A percentile compares a stretch with the other conserved stretches of the same genome.
Evolutionary conservation across 2,329 filamentous ascomycete genomes (phyloP).

Genomic region (Trichoderma cornu-damae): DNA sequence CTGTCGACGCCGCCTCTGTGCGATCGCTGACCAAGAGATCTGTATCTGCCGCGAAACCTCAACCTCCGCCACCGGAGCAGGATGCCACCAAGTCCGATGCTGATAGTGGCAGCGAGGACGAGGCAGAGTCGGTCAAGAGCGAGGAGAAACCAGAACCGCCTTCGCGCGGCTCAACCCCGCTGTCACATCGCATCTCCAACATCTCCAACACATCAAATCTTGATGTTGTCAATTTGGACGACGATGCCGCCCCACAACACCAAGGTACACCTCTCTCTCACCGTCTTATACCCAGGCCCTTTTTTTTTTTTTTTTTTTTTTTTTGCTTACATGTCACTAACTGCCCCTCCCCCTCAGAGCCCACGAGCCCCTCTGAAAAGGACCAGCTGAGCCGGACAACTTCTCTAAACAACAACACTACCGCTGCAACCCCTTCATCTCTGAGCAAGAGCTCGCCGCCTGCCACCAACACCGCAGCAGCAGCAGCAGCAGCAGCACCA

Average conservation of each 20-base stretch:
- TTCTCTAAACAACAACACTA: conserved; percentile 67
- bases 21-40: conserved; percentile 57
- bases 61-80: conserved; percentile 19
- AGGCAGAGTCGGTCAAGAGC: conserved; percentile 20
- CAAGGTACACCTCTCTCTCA: conserved; percentile 29
- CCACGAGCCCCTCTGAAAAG: conserved; percentile 32
- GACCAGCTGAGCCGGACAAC: conserved; percentile 50
- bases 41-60: conserved; percentile 32
- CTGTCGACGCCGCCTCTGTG: conserved; percentile 58
- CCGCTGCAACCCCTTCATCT: conserved; percentile 62
- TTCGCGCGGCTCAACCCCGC: conserved; percentile 34
- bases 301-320: not conserved
- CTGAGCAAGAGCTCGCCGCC: conserved; percentile 42
- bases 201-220: conserved; percentile 46
- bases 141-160: conserved; percentile 23
- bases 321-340: conserved; percentile 20
- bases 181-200: conserved; percentile 43
- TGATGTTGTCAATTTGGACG: conserved; percentile 63
- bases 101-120: conserved; percentile 18
- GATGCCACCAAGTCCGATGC: conserved; percentile 21
- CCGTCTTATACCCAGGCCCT: not conserved
- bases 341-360: conserved; percentile 22
- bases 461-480: conserved; percentile 31
- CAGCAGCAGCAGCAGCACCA: conserved; percentile 28
- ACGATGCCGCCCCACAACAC: conserved; percentile 41